Percentiles rank a stretch among this genome's conserved stretches.
Evolutionary conservation across 225 moss, liverwort and hornwort genomes (phyloP).

Genomic region (Pseudoscleropodium purum): DNA sequence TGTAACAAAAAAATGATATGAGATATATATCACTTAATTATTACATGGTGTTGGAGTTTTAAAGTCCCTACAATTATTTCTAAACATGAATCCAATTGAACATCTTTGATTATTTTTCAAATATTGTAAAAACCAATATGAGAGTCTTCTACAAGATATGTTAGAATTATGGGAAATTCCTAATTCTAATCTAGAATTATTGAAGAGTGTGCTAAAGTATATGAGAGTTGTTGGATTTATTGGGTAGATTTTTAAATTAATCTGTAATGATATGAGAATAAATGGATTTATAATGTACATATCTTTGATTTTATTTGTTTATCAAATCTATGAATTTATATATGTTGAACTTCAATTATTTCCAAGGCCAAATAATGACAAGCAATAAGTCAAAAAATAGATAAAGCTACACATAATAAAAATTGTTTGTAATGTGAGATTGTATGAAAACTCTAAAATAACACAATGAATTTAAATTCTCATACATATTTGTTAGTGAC

Average conservation of each 20-base stretch:
- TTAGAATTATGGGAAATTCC: not conserved
- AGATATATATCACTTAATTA: no score
- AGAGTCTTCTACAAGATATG: not conserved
- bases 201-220: not conserved
- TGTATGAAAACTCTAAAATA: not conserved
- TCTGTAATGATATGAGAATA: not conserved
- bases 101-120: not conserved
- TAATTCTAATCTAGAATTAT: not conserved
- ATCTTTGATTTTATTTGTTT: not conserved
- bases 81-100: no score
- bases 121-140: not conserved
- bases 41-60: no score
- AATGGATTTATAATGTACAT: not conserved
- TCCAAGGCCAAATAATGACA: not conserved
- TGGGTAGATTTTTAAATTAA: not conserved
- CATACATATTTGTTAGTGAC: not conserved
- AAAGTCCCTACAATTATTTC: no score
- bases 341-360: not conserved
- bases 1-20: no score
- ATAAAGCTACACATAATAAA: not conserved
- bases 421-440: not conserved
- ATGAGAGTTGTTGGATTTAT: not conserved
- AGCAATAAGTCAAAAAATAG: not conserved
- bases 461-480: not conserved
- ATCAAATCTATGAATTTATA: rapidly evolving